Conservation (phyloP, 1,284 basidiomycete genomes). For the Ceratobasidium sp. region DNA sequence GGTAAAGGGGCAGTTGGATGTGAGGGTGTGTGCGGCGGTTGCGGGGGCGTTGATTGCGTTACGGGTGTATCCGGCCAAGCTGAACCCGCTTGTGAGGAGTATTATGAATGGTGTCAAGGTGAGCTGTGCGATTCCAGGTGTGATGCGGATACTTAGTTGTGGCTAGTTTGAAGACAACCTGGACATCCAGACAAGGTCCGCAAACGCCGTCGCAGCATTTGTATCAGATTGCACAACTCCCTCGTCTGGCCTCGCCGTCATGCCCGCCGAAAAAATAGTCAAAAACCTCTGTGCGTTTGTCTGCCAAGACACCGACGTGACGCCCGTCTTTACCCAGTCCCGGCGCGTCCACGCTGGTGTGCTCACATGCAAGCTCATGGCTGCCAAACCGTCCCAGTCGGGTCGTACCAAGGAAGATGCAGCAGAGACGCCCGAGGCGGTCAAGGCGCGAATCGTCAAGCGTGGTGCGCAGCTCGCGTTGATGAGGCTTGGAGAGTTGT, state of each 20-base stretch:
- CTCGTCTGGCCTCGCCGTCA: slow-evolving; percentile 62
- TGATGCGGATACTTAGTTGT: slow-evolving; percentile 8
- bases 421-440: slow-evolving; percentile 61
- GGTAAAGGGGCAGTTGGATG: slow-evolving; percentile 89
- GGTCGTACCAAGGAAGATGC: slow-evolving; percentile 64
- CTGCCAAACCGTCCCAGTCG: slow-evolving; percentile 54
- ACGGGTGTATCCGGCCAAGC: slow-evolving; percentile 87
- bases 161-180: slow-evolving; percentile 87
- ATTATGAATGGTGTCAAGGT: slow-evolving; percentile 99
- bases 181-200: slow-evolving; percentile 92
- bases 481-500: slow-evolving; percentile 79
- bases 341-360: slow-evolving; percentile 79
- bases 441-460: slow-evolving; percentile 64
- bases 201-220: slow-evolving; percentile 88
- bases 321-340: slow-evolving; percentile 85
- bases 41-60: slow-evolving; percentile 93
- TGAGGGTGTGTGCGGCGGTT: slow-evolving; percentile 88
- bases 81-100: slow-evolving; percentile 96
- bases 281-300: slow-evolving; percentile 98
- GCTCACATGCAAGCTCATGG: slow-evolving; percentile 73
- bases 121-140: slow-evolving; percentile 49
- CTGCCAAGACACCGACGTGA: slow-evolving; percentile 90
- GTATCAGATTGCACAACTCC: slow-evolving; percentile 84
- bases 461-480: slow-evolving; percentile 92
- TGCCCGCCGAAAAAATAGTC: slow-evolving; percentile 92